Evolutionary conservation across 805 yeast genomes (phyloP).

Genomic region (Metschnikowia proteae): DNA sequence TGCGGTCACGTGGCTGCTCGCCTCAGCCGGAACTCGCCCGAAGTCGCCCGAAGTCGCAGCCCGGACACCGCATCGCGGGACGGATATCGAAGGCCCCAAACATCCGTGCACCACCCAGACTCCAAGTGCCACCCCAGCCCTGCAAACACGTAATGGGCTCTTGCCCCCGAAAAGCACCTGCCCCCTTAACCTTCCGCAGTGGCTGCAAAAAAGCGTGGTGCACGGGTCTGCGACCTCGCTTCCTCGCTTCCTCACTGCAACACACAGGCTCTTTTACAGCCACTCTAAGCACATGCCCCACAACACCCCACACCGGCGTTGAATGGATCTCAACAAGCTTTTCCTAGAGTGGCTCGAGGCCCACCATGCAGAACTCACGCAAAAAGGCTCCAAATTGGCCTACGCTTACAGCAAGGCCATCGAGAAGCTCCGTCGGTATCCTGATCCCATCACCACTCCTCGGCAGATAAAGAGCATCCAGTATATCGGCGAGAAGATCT

Average conservation of each 20-base stretch:
- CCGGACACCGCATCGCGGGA: too few species aligned
- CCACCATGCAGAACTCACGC: conserved; percentile 42
- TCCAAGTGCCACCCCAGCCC: too few species aligned
- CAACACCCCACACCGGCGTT: background rate
- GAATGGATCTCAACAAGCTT: conserved; percentile 45
- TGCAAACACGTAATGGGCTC: background rate
- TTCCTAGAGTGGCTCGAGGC: conserved; percentile 60
- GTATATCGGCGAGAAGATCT: conserved; percentile 70
- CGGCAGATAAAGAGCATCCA: conserved; percentile 55
- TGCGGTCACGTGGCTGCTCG: too few species aligned
- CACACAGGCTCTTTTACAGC: too few species aligned
- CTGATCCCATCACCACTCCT: conserved; percentile 49
- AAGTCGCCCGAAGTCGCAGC: too few species aligned
- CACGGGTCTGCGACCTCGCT: background rate
- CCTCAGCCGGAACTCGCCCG: too few species aligned
- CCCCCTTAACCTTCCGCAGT: background rate
- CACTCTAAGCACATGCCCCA: background rate
- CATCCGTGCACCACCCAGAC: too few species aligned
- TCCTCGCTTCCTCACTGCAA: background rate
- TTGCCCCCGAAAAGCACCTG: background rate
- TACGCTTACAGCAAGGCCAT: conserved; percentile 55
- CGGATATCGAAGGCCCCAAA: too few species aligned
- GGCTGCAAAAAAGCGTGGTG: background rate
- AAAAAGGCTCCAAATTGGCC: conserved; percentile 50
- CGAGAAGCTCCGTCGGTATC: conserved; percentile 44